Conservation (phyloP, 768 basidiomycete genomes). For the Mycena olivaceomarginata region DNA sequence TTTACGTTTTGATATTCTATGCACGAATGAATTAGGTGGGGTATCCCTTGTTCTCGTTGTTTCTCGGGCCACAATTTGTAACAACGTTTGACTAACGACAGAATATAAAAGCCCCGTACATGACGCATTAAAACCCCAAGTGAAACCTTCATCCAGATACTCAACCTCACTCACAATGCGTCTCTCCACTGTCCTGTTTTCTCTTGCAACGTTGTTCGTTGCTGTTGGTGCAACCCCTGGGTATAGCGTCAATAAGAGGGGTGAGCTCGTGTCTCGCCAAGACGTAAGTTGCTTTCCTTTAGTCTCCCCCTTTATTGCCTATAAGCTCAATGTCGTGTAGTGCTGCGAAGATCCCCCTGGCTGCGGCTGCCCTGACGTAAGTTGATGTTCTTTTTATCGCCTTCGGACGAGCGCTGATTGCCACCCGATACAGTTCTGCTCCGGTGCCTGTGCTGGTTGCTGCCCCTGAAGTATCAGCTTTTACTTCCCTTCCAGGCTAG, state of each 20-base stretch:
- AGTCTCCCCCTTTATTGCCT: neutral
- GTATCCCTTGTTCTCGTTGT: neutral
- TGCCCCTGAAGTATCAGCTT: slow-evolving; percentile 9
- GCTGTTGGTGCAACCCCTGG: slow-evolving; percentile 21
- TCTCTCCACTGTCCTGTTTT: slow-evolving; percentile 23
- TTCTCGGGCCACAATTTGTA: neutral
- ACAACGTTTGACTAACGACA: slow-evolving; percentile 12
- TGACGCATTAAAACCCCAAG: neutral
- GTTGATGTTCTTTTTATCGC: neutral
- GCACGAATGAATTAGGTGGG: slow-evolving; percentile 1
- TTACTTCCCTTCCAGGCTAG: neutral
- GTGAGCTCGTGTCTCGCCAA: slow-evolving; percentile 24
- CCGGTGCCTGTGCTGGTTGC: slow-evolving; percentile 23
- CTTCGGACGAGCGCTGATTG: neutral
- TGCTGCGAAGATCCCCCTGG: slow-evolving; percentile 30
- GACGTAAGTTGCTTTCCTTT: slow-evolving; percentile 5
- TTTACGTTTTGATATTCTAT: slow-evolving; percentile 2
- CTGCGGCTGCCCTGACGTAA: slow-evolving; percentile 24
- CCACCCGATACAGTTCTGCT: slow-evolving; percentile 15
- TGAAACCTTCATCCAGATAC: slow-evolving; percentile 9
- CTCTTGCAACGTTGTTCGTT: slow-evolving; percentile 23
- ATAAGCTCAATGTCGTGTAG: slow-evolving; percentile 9
- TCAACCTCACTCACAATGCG: slow-evolving; percentile 17
- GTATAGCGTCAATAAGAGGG: slow-evolving; percentile 26
- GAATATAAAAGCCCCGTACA: slow-evolving; percentile 16